Percentiles rank a stretch among this genome's conserved stretches.
phyloP scores from a whole-genome alignment of 1,139 yeast genomes.

The Blastobotrys arbuscula region DNA sequence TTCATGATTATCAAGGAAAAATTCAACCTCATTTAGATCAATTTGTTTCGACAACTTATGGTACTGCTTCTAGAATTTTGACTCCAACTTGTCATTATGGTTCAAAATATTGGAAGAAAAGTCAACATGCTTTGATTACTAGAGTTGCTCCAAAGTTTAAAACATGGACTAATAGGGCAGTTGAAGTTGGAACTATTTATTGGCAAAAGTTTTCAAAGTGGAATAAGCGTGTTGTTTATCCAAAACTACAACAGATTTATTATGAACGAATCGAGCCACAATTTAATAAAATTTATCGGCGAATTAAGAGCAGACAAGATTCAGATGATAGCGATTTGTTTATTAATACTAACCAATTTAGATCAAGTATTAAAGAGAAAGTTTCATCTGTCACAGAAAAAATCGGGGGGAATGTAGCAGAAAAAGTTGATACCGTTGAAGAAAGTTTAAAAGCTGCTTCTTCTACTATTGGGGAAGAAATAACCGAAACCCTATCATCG shows the following conservation, averaged over 20 bases:
- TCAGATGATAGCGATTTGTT: conserved; percentile 9
- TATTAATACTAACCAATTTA: conserved; percentile 7
- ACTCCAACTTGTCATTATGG: conserved; percentile 15
- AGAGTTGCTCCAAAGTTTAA: conserved; percentile 15
- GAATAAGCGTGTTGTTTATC: conserved; percentile 19
- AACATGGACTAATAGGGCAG: conserved; percentile 9
- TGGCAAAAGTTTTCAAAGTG: conserved; percentile 14
- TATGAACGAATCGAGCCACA: conserved; percentile 28
- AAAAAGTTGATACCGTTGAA: not conserved
- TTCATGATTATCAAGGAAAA: conserved; percentile 13
- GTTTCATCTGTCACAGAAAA: not conserved
- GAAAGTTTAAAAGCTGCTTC: not conserved
- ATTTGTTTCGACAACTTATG: too few species aligned
- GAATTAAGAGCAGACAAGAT: conserved; percentile 17
- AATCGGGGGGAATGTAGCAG: not conserved
- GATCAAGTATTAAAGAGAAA: not conserved
- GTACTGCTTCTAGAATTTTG: too few species aligned
- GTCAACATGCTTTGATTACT: conserved; percentile 12
- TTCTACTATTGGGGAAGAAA: not conserved
- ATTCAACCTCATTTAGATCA: conserved; percentile 13
- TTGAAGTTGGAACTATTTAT: conserved; percentile 6
- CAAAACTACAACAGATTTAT: conserved; percentile 22
- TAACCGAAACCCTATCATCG: not conserved
- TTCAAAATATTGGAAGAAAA: conserved; percentile 11
- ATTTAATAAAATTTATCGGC: conserved; percentile 24